Evolutionary conservation across 352 stramenopile species (phyloP), one percentile per base, ranked within the genome.

Genomic region (Phytophthora ohioensis): DNA sequence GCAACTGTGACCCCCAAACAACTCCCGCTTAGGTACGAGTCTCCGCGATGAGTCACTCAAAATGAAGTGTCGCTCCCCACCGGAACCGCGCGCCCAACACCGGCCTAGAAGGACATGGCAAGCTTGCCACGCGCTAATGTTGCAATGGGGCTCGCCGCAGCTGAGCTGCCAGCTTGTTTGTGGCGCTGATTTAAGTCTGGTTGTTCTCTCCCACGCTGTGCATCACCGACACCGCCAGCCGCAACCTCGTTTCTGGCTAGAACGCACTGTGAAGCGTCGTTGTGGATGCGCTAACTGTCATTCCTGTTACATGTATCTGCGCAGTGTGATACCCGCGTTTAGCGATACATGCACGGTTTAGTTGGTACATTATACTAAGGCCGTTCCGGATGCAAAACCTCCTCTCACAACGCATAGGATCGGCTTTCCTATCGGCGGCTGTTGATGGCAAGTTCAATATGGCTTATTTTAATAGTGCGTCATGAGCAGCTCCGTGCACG

Each of bases 161-260:
- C 35, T 39, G 27, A 11, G 5, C 13, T 43, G 57, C 43, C 42
- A 11, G 32, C 57, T 47, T 21, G 57, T 35, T 38, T 32, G 34
- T 35, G 2, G 39, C 15, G 15, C 51, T 60, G 60, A 61, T 61
- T 67, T 67, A 42, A 38, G 27, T 10, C 35, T 67, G 61, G 39
- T 48, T 67, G 55, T 62, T 75, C 67, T 75, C 67, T 75, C 48
- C 67, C 67, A 60, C 56, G 42, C 41, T 15, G 48, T 38, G 34
- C 55, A 57, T 69, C 41, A 53, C 32, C 64, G 42, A 39, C 52
- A 17, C 17, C 17, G 17, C 59, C 54, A 46, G 30, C 53, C 49
- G 46, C 45, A 48, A 41, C 42, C 52, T 73, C 53, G 61, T 61
- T 70, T 66, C 49, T 67, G 62, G 61, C 55, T 71, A 27, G 67